Percentiles rank a stretch among this genome's conserved stretches.
These are phyloP conservation scores for Fusarium anguioides DNA, from an alignment of 2,329 filamentous ascomycete species.

Conservation along the genomic window DNA sequence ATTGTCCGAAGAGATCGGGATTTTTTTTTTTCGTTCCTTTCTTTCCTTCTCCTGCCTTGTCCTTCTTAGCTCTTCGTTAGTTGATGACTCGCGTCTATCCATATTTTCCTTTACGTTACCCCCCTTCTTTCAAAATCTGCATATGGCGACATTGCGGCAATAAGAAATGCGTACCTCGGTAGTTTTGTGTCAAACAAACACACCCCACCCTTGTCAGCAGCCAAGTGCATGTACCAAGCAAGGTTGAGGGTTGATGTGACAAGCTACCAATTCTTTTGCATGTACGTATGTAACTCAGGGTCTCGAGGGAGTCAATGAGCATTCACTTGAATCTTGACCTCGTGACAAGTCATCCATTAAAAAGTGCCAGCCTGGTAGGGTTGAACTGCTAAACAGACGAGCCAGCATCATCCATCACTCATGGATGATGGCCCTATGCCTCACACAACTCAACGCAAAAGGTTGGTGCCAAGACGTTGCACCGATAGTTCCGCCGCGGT, in stretches of 20 bases:
- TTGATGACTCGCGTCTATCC: background rate
- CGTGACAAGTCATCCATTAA: background rate
- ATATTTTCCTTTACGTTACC: constrained; percentile 2
- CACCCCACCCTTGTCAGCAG: constrained; percentile 1
- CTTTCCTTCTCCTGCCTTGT: background rate
- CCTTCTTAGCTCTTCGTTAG: background rate
- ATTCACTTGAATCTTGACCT: background rate
- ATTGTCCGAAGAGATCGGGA: constrained; percentile 36
- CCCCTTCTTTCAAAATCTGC: constrained; percentile 9
- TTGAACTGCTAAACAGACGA: background rate
- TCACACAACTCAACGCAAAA: background rate
- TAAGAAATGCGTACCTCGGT: constrained; percentile 18
- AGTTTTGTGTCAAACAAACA: constrained; percentile 10
- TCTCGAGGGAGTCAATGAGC: background rate
- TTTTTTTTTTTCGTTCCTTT: constrained; percentile 12
- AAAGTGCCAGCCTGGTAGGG: background rate
- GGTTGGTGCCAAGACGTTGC: constrained; percentile 32
- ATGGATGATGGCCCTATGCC: background rate
- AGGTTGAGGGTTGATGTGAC: background rate
- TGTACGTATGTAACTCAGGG: background rate
- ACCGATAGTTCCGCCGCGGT: constrained; percentile 26
- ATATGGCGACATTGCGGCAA: constrained; percentile 12
- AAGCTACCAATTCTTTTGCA: background rate
- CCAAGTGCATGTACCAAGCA: background rate
- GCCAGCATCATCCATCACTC: background rate